These are phyloP conservation scores for Avena atlantica DNA, from an alignment of 176 grass and related monocot genomes.

Conservation along the genomic window DNA sequence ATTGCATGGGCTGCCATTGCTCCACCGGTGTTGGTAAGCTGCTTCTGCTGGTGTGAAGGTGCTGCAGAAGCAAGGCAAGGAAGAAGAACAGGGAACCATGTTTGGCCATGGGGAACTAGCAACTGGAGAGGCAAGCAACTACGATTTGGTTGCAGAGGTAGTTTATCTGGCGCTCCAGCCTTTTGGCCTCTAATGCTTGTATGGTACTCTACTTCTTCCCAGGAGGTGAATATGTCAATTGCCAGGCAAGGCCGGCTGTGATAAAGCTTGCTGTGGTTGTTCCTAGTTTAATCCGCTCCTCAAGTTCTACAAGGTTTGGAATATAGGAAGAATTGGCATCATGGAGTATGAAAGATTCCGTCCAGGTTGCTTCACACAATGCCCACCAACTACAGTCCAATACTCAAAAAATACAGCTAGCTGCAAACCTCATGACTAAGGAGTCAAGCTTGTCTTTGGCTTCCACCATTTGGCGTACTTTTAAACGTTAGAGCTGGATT, in stretches of 20 bases:
- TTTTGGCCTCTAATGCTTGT: constrained; percentile 44
- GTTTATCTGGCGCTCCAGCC: constrained; percentile 39
- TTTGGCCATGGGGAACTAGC: constrained; percentile 46
- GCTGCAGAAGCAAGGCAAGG: constrained; percentile 46
- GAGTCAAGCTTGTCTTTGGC: constrained; percentile 45
- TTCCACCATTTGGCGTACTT: constrained; percentile 56
- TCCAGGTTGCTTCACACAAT: constrained; percentile 16
- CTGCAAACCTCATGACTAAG: constrained; percentile 42
- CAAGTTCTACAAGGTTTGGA: constrained; percentile 30
- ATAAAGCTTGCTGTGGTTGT: neutral
- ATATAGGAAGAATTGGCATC: constrained; percentile 37
- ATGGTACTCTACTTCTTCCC: constrained; percentile 17
- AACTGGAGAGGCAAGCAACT: constrained; percentile 34
- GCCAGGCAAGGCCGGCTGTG: constrained; percentile 41
- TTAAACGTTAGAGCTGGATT: constrained; percentile 36
- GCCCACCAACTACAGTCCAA: constrained; percentile 25
- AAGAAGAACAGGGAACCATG: constrained; percentile 47
- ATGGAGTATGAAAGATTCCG: constrained; percentile 21
- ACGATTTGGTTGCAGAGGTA: constrained; percentile 24
- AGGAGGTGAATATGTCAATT: constrained; percentile 35
- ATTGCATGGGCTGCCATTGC: constrained; percentile 48
- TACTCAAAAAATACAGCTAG: constrained; percentile 27
- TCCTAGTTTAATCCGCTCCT: constrained; percentile 54
- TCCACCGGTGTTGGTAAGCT: constrained; percentile 1
- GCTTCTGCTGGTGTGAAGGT: constrained; percentile 8